Base-by-base conservation (phyloP, 2,329 filamentous ascomycete species). In the Sphaerulina vaccinii region DNA sequence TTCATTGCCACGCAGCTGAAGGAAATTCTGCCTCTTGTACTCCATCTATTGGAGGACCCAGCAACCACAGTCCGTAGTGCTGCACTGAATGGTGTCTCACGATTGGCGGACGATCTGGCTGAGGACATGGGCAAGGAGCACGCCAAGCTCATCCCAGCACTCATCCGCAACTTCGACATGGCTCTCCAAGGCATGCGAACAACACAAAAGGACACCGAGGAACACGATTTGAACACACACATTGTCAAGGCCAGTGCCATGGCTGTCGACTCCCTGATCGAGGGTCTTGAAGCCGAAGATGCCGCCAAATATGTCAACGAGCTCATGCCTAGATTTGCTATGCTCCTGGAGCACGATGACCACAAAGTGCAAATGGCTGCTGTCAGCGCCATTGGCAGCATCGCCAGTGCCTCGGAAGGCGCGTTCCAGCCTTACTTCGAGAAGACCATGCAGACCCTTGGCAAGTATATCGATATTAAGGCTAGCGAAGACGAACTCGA, bases 1-100 rank as follows among this genome's bases (percentile, higher is more conserved):
- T 99, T 97, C 73, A 90, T 97, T 66, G 90, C 89, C 58, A 96
- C 91, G 16, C 93, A 99, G 73, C 82, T 97, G 57, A 80, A 86
- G 65, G 82, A 86, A 60, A 87, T 97, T 60, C 83, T 97, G 70
- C 93, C 93, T 42, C 79, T 88, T 62, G 84, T 97, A 53, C 79
- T 96, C 52, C 84, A 83, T 65, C 80, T 97, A 7, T 82, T 99
- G 33, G 80, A 90, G 67, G 93, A 99, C 68, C 77, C 82, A n/a
- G 88, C 95, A 61, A 79, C 84, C 61, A 84, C 85, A 63, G 93
- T 99, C 52, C 85, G 93, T 55, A 87, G 90, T 69, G 90, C 92
- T 43, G 86, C 93, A 18, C 78, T 97, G 39, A 87, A 95, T 58
- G 87, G 90, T 52, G 84, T 96, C 56, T 90, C 93, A 57, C 85